Conservation (phyloP, 1,284 basidiomycete species). For the Rhodotorula sp. region DNA sequence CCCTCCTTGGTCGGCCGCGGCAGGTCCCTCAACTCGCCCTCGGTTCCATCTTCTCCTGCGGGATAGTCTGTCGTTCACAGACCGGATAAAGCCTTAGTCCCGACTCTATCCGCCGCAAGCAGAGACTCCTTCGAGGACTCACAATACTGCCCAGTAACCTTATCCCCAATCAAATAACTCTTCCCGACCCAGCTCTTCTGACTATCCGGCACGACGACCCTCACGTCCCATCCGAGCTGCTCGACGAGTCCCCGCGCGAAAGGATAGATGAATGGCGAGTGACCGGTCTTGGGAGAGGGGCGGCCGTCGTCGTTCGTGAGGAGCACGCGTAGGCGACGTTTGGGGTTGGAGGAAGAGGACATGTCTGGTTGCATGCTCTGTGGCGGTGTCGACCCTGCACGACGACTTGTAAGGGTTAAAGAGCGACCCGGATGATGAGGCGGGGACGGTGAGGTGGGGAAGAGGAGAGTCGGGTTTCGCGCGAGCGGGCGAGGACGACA, state of each 20-base stretch:
- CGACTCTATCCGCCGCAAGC: not conserved
- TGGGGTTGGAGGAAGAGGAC: not conserved
- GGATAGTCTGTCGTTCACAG: constrained; percentile 67
- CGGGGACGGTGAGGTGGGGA: too few relatives aligned
- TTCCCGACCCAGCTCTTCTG: constrained; percentile 89
- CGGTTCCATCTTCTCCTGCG: constrained; percentile 55
- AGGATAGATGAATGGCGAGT: constrained; percentile 80
- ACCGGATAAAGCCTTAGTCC: not conserved
- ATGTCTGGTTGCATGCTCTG: too few relatives aligned
- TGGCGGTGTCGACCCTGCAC: not conserved
- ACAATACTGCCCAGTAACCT: constrained; percentile 53
- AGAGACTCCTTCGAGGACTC: not conserved
- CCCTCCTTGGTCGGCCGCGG: constrained; percentile 72
- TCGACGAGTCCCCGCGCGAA: constrained; percentile 68
- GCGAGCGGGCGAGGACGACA: too few relatives aligned
- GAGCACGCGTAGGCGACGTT: constrained; percentile 23
- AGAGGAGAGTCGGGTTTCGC: too few relatives aligned
- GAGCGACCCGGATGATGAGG: too few relatives aligned
- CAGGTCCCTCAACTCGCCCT: constrained; percentile 64
- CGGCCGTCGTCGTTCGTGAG: constrained; percentile 79
- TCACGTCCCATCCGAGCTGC: constrained; percentile 73
- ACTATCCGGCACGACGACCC: constrained; percentile 79
- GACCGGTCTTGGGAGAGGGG: constrained; percentile 56
- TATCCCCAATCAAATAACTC: constrained; percentile 78
- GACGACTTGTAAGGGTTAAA: too few relatives aligned